These are phyloP conservation scores for Meyerozyma smithsonii DNA, from an alignment of 1,139 yeast species.

Conservation along the genomic window DNA sequence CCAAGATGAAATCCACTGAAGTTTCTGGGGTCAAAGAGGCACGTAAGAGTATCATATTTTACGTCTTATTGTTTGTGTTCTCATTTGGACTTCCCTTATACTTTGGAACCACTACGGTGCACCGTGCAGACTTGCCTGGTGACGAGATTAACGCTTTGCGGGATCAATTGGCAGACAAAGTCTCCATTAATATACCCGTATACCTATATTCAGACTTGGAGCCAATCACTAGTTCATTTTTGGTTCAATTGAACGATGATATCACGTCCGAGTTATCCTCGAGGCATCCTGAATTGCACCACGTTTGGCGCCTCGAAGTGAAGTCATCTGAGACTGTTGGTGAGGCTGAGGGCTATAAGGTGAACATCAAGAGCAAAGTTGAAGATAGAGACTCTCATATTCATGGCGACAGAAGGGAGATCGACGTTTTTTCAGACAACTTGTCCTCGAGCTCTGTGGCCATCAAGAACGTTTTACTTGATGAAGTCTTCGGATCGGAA, in stretches of 20 bases:
- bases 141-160: slow-evolving; percentile 44
- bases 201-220: neutral
- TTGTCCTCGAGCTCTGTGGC: neutral
- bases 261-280: neutral
- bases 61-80: slow-evolving; percentile 29
- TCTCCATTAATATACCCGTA: slow-evolving; percentile 53
- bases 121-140: slow-evolving; percentile 70
- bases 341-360: neutral
- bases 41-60: neutral
- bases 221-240: neutral
- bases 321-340: neutral
- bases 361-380: neutral
- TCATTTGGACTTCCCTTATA: slow-evolving; percentile 72
- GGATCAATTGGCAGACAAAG: slow-evolving; percentile 24
- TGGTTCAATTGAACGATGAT: neutral
- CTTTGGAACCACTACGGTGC: slow-evolving; percentile 63
- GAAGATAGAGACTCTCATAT: neutral
- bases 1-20: neutral
- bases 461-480: slow-evolving; percentile 21
- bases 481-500: slow-evolving; percentile 35
- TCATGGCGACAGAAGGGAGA: neutral
- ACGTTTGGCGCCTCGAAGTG: neutral
- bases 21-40: neutral
- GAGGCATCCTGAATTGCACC: neutral
- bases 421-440: neutral